Evolutionary conservation across 768 basidiomycete genomes (phyloP).

Genomic region (Naganishia vishniacii): DNA sequence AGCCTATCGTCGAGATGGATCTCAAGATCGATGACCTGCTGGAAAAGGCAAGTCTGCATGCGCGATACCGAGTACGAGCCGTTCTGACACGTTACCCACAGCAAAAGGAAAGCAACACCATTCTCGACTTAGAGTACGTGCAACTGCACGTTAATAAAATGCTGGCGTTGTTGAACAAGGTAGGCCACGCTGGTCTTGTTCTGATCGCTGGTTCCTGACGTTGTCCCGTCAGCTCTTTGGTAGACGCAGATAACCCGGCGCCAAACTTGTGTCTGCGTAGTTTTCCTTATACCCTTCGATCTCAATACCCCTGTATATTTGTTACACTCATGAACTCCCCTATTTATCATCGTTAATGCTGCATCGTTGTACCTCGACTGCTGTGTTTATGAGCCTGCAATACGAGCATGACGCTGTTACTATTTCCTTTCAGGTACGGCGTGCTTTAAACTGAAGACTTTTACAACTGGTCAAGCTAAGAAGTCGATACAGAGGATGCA

Average conservation of each 20-base stretch:
- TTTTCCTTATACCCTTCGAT: neutral
- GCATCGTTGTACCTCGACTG: neutral
- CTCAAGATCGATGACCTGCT: constrained; percentile 95
- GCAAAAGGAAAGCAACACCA: constrained; percentile 99
- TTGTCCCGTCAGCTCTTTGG: neutral
- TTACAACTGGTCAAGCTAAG: neutral
- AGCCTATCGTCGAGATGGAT: constrained; percentile 99
- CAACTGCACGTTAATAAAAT: constrained; percentile 95
- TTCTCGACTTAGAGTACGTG: constrained; percentile 94
- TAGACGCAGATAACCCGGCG: constrained; percentile 2
- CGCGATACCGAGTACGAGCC: neutral
- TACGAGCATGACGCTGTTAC: too few relatives aligned
- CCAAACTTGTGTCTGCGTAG: too few relatives aligned
- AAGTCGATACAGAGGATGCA: too few relatives aligned
- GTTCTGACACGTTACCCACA: constrained; percentile 45
- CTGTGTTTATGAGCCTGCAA: too few relatives aligned
- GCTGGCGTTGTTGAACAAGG: constrained; percentile 83
- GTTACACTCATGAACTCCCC: too few relatives aligned
- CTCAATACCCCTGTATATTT: neutral
- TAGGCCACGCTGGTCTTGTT: constrained; percentile 46
- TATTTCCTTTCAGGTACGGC: too few relatives aligned
- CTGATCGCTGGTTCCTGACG: neutral
- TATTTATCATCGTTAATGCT: too few relatives aligned
- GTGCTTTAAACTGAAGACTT: too few relatives aligned
- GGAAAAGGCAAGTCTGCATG: constrained; percentile 72